Percentiles rank a stretch among this genome's conserved stretches.
Conservation (phyloP, 345 rosid species). For the Abelmoschus esculentus region DNA sequence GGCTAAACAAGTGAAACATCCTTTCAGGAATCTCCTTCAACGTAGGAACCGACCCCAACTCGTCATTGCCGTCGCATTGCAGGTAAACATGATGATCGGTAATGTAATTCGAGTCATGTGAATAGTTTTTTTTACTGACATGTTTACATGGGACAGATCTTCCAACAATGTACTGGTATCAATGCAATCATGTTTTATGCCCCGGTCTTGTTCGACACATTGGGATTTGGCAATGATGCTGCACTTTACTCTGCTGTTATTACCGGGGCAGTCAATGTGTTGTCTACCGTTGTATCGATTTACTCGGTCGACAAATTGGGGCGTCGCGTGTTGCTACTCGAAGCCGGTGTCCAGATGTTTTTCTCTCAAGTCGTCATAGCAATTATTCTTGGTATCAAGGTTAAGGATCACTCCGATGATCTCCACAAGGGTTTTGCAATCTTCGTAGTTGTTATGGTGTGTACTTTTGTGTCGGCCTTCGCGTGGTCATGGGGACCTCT, state of each 20-base stretch:
- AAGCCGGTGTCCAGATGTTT: slow-evolving; percentile 95
- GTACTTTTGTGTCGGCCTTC: slow-evolving; percentile 76
- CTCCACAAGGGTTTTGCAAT: slow-evolving; percentile 40
- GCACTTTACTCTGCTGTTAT: slow-evolving; percentile 93
- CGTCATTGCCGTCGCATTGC: slow-evolving; percentile 70
- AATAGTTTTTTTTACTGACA: neutral
- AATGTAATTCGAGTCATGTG: neutral
- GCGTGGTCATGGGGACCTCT: slow-evolving; percentile 99
- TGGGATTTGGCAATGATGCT: slow-evolving; percentile 73
- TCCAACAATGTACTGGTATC: slow-evolving; percentile 92
- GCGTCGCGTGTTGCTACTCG: slow-evolving; percentile 67
- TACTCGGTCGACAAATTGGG: slow-evolving; percentile 82
- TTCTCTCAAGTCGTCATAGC: slow-evolving; percentile 69
- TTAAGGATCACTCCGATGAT: slow-evolving; percentile 48
- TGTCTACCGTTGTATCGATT: slow-evolving; percentile 80
- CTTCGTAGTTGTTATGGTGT: slow-evolving; percentile 68
- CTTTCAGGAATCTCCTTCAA: slow-evolving; percentile 72
- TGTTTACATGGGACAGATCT: slow-evolving; percentile 37
- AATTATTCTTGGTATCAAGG: slow-evolving; percentile 62
- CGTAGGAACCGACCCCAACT: slow-evolving; percentile 75
- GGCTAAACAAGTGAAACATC: slow-evolving; percentile 82
- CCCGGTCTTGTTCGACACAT: slow-evolving; percentile 69
- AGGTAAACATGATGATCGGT: slow-evolving; percentile 29
- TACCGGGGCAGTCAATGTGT: slow-evolving; percentile 81
- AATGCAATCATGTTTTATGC: slow-evolving; percentile 97